These are phyloP conservation scores for Scenedesmus sp. DNA, from an alignment of 163 green algal species.

Conservation along the genomic window DNA sequence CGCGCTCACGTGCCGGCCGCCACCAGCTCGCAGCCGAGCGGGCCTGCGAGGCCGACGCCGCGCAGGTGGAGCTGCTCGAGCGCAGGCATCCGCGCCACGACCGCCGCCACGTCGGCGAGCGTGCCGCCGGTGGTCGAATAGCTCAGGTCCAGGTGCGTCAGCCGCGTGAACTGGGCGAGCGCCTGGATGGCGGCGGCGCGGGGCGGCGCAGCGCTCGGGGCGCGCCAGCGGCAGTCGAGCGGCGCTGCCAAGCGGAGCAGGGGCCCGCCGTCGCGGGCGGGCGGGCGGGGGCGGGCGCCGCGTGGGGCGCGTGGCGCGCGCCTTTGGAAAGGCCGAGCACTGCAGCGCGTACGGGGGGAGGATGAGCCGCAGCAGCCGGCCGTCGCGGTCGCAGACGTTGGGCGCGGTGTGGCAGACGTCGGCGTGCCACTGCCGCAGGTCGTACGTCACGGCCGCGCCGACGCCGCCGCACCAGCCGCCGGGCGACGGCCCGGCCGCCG, in stretches of 20 bases:
- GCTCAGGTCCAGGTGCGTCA: conserved; percentile 33
- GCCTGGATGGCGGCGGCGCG: background rate
- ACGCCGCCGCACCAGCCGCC: conserved; percentile 29
- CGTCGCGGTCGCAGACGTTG: conserved; percentile 28
- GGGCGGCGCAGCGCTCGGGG: too few relatives aligned
- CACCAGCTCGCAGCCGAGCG: conserved; percentile 22
- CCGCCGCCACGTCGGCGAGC: conserved; percentile 21
- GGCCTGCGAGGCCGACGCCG: conserved; percentile 10
- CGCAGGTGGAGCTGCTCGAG: conserved; percentile 35
- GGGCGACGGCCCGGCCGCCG: too few relatives aligned
- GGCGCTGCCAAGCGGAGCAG: too few relatives aligned
- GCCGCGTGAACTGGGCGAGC: conserved; percentile 16
- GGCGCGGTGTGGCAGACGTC: conserved; percentile 37
- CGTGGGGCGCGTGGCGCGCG: too few relatives aligned
- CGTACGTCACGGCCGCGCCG: conserved; percentile 21
- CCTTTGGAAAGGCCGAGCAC: conserved; percentile 12
- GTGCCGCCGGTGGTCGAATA: background rate
- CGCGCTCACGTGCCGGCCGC: conserved; percentile 10
- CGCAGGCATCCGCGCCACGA: background rate
- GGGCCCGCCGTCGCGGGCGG: too few relatives aligned
- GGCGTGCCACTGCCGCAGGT: conserved; percentile 30
- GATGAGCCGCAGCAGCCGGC: conserved; percentile 26
- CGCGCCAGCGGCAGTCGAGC: too few relatives aligned
- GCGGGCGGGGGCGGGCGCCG: too few relatives aligned
- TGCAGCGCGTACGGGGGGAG: conserved; percentile 25